Evolutionary conservation across 345 rosid species (phyloP).

Genomic region (Sonneratia alba): DNA sequence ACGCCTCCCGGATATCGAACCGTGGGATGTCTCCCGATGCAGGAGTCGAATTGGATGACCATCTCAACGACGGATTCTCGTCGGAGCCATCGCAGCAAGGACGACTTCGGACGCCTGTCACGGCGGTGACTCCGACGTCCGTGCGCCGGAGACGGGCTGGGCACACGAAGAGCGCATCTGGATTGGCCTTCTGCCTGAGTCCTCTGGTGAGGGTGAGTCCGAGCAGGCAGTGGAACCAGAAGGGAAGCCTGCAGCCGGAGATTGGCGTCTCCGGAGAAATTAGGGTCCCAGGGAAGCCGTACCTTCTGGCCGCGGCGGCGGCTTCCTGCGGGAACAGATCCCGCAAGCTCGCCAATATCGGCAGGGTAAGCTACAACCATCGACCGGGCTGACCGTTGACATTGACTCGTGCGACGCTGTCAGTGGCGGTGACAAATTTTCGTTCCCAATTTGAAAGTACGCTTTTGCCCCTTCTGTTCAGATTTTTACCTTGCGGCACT

Average conservation of each 20-base stretch:
- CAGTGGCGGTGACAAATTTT: too few species aligned
- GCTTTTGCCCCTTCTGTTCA: too few species aligned
- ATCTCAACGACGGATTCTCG: slow-evolving; percentile 21
- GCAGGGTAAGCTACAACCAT: slow-evolving; percentile 59
- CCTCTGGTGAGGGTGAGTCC: slow-evolving; percentile 9
- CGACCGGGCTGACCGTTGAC: slow-evolving; percentile 7
- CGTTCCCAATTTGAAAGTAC: too few species aligned
- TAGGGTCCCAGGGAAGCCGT: slow-evolving; percentile 46
- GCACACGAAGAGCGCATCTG: neutral
- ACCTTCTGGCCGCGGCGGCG: slow-evolving; percentile 50
- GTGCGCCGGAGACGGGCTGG: slow-evolving; percentile 4
- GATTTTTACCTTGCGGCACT: too few species aligned
- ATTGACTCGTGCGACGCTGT: too few species aligned
- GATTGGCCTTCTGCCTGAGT: slow-evolving; percentile 10
- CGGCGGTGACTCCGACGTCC: slow-evolving; percentile 6
- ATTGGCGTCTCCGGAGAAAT: slow-evolving; percentile 36
- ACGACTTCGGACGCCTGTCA: slow-evolving; percentile 28
- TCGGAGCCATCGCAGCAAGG: slow-evolving; percentile 20
- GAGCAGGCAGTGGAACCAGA: slow-evolving; percentile 21
- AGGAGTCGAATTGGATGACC: slow-evolving; percentile 25
- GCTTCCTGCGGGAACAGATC: slow-evolving; percentile 68
- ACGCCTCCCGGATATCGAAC: slow-evolving; percentile 17
- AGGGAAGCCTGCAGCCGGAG: slow-evolving; percentile 39
- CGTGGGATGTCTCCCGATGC: slow-evolving; percentile 80
- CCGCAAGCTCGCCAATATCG: slow-evolving; percentile 82